phyloP scores from a whole-genome alignment of 768 basidiomycete genomes.

The Neoboletus brunneissimus region DNA sequence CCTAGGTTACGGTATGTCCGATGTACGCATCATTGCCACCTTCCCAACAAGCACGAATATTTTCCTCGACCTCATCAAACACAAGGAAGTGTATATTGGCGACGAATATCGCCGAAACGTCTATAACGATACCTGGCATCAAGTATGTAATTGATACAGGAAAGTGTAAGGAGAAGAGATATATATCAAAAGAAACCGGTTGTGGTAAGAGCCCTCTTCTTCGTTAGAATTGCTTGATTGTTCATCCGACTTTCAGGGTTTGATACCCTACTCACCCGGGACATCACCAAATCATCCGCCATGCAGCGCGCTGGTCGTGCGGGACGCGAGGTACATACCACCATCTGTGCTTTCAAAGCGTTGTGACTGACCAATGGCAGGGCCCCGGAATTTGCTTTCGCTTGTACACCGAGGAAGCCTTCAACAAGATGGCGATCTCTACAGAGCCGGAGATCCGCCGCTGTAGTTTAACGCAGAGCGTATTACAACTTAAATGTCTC shows the following conservation, averaged over 20 bases:
- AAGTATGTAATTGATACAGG: slow-evolving; percentile 96
- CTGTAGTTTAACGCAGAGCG: slow-evolving; percentile 76
- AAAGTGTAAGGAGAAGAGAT: slow-evolving; percentile 92
- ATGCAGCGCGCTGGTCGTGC: slow-evolving; percentile 95
- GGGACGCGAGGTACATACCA: slow-evolving; percentile 71
- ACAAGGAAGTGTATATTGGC: slow-evolving; percentile 91
- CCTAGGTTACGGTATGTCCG: slow-evolving; percentile 68
- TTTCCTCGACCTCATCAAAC: slow-evolving; percentile 58
- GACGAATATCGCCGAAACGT: slow-evolving; percentile 98
- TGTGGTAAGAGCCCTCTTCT: slow-evolving; percentile 45
- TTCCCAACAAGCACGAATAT: slow-evolving; percentile 74
- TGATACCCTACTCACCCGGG: slow-evolving; percentile 78
- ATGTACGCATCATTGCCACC: slow-evolving; percentile 88
- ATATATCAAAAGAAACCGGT: slow-evolving; percentile 64
- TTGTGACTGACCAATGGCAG: slow-evolving; percentile 34
- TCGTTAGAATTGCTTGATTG: neutral
- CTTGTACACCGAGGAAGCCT: slow-evolving; percentile 84
- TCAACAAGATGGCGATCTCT: slow-evolving; percentile 58
- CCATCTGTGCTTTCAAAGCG: neutral
- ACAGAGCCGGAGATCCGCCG: slow-evolving; percentile 90
- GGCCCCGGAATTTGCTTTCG: slow-evolving; percentile 86
- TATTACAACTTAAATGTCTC: slow-evolving; percentile 84
- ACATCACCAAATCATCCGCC: slow-evolving; percentile 88
- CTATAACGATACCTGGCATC: slow-evolving; percentile 94
- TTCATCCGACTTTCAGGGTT: slow-evolving; percentile 54